These are phyloP conservation scores for Cryptosporidium tyzzeri DNA, from an alignment of 169 alveolate species.

Conservation along the genomic window DNA sequence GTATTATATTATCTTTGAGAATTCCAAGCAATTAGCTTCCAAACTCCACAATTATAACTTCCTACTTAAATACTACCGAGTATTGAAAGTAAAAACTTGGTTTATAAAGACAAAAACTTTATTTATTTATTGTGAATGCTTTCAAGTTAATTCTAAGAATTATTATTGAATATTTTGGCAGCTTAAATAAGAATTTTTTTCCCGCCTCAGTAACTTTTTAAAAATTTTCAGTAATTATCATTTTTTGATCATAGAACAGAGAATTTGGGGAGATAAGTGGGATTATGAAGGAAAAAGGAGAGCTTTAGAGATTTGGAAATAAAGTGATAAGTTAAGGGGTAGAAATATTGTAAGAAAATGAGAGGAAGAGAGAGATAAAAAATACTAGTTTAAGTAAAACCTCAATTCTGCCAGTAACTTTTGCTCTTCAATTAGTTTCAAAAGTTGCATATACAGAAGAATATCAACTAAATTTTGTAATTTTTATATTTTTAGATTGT, in stretches of 20 bases:
- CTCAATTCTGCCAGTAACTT: background rate
- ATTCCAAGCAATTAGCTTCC: background rate
- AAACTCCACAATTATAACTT: background rate
- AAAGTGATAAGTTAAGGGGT: background rate
- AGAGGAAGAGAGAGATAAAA: background rate
- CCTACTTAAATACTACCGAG: background rate
- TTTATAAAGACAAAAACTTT: background rate
- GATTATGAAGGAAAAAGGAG: background rate
- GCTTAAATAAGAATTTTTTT: background rate
- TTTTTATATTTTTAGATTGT: too few relatives aligned
- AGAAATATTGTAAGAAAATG: background rate
- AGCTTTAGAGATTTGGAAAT: too few relatives aligned
- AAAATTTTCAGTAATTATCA: background rate
- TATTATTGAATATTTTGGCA: too few relatives aligned
- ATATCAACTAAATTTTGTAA: background rate
- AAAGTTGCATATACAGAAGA: background rate
- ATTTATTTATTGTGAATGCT: too few relatives aligned
- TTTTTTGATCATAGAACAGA: background rate
- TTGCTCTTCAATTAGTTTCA: background rate
- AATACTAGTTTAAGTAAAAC: background rate
- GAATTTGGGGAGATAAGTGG: background rate
- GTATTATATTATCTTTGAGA: background rate
- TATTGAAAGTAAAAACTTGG: too few relatives aligned
- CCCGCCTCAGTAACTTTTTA: background rate
- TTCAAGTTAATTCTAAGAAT: too few relatives aligned